Percentiles rank a stretch among this genome's conserved stretches.
phyloP scores from a whole-genome alignment of 2,329 filamentous ascomycete species.

The Stachybotrys elegans region DNA sequence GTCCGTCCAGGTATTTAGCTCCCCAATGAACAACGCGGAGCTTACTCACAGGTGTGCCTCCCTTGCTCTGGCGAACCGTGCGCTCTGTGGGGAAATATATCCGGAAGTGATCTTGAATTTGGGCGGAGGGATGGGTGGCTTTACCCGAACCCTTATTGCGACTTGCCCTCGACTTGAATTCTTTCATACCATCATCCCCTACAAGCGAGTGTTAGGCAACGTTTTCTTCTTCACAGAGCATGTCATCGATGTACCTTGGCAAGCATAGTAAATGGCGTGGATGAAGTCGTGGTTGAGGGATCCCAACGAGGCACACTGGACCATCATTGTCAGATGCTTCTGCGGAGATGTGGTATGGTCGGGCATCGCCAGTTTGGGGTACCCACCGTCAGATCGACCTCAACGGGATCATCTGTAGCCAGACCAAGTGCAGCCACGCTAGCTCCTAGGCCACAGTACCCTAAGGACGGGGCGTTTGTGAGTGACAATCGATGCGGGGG shows the following conservation, averaged over 20 bases:
- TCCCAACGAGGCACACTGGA: slow-evolving; percentile 74
- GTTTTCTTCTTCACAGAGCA: slow-evolving; percentile 6
- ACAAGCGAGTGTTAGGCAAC: slow-evolving; percentile 4
- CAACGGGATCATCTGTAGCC: slow-evolving; percentile 45
- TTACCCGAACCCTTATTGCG: slow-evolving; percentile 18
- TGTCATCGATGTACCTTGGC: slow-evolving; percentile 39
- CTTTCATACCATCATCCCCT: slow-evolving; percentile 36
- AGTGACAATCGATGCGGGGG: slow-evolving; percentile 8
- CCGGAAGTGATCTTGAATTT: slow-evolving; percentile 49
- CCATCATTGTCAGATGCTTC: too few species aligned
- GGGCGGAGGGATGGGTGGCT: slow-evolving; percentile 14
- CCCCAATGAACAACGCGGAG: too few species aligned
- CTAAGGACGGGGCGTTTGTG: too few species aligned
- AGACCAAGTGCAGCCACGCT: slow-evolving; percentile 63
- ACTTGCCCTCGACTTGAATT: slow-evolving; percentile 35
- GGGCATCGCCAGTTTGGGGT: slow-evolving; percentile 2
- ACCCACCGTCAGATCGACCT: slow-evolving; percentile 69
- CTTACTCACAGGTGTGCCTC: slow-evolving; percentile 50
- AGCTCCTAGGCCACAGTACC: slow-evolving; percentile 68
- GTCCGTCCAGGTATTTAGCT: too few species aligned
- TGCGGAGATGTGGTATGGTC: slow-evolving; percentile 2
- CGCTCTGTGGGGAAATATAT: slow-evolving; percentile 76
- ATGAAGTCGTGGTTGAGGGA: slow-evolving; percentile 67
- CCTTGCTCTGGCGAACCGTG: slow-evolving; percentile 62
- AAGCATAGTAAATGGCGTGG: slow-evolving; percentile 46